Evolutionary conservation across 768 basidiomycete genomes (phyloP), one percentile per base, ranked within the genome.

Genomic region (Mycena belliarum): DNA sequence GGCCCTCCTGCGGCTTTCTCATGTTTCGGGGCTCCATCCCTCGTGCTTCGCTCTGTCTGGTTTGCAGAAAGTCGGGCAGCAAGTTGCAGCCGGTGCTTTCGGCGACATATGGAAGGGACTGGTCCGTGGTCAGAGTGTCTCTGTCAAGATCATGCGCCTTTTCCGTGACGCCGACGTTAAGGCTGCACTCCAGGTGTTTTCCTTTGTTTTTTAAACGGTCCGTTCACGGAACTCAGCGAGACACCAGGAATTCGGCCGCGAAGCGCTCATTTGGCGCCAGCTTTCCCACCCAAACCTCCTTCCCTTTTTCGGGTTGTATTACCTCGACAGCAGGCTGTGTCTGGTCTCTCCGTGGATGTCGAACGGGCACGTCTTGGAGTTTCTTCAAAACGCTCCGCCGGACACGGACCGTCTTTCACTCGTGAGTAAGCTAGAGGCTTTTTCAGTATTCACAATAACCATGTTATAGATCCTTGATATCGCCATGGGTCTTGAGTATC

Each of bases 221-320:
- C 12, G 7, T 6, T 32, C 6, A 32, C 29, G 29, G 12, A 6
- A 12, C 12, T 32, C 29, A 32, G 12, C 29, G 6, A 12, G 7
- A 12, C 12, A 12, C 5, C 44, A 65, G 64, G 51, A 50, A 26
- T 65, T 61, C 25, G 62, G 53, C 28, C 46, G 49, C 9, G 64
- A 65, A 48, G 62, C 55, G 16, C 33, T 61, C 41, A 55, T 65
- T n/a, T 65, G 65, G 65, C 48, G 63, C 10, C 63, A 64, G 25
- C 52, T 66, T 23, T 59, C 55, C 14, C 65, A 66, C 41, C 63
- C 59, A 24, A 66, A 66, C 48, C 21, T 66, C 7, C 49, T 66
- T 20, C 65, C 65, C 15, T 64, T 64, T 40, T 64, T 53, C 23
- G 59, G 59, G 18, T 29, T 60, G n/a, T 53, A 63, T 40, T 54